A percentile compares a stretch with the other conserved stretches of the same genome.
Conservation (phyloP, 192 early-diverging fungal genomes). For the Backusella luteola region DNA sequence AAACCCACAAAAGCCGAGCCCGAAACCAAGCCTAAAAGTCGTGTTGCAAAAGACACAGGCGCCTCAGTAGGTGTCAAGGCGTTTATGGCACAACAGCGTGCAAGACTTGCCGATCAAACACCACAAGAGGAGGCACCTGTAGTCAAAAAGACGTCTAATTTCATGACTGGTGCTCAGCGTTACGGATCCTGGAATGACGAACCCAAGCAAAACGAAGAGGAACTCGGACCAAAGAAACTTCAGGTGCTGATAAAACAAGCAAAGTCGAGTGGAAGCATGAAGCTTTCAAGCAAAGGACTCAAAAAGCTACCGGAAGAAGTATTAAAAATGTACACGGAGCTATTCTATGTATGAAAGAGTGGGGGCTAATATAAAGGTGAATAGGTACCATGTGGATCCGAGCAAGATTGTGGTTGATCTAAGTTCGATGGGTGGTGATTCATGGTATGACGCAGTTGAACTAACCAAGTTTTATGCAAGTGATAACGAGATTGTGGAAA, state of each 20-base stretch:
- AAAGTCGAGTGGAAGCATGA: constrained; percentile 40
- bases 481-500: constrained; percentile 45
- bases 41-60: neutral
- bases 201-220: neutral
- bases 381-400: constrained; percentile 50
- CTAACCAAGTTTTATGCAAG: constrained; percentile 49
- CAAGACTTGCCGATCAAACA: constrained; percentile 6
- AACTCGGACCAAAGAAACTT: neutral
- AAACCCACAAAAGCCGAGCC: neutral
- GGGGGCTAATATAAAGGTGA: neutral
- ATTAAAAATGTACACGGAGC: constrained; percentile 44
- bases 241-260: constrained; percentile 27
- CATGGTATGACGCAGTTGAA: constrained; percentile 55
- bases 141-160: neutral
- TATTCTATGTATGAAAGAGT: neutral
- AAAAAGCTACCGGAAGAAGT: constrained; percentile 47
- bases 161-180: constrained; percentile 16
- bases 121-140: neutral
- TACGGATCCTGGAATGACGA: neutral
- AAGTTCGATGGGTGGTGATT: constrained; percentile 33
- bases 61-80: constrained; percentile 31
- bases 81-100: constrained; percentile 33
- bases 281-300: constrained; percentile 47
- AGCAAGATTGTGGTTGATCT: constrained; percentile 49
- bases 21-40: neutral